Evolutionary conservation across 1,284 basidiomycete genomes (phyloP), one percentile per base, ranked within the genome.

Genomic region (Afroboletus lepidellus): DNA sequence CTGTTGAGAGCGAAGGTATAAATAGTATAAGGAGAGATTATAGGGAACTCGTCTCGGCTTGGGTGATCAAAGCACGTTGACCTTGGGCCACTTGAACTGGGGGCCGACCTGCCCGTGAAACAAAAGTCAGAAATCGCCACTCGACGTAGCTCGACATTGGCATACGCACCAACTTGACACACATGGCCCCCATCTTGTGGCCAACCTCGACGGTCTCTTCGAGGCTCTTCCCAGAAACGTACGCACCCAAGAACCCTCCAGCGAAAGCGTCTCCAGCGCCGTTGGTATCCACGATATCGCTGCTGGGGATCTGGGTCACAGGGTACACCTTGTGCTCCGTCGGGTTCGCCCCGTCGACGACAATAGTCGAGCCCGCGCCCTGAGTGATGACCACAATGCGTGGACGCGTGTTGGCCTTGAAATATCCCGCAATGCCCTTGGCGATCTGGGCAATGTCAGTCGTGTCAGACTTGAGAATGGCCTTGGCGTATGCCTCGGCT

Each of bases 241-340:
- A 79, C 1, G 90, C 95, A 46, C 92, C 97, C 45, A 98, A 71
- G 78, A 98, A 95, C 44, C 93, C 97, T 57, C 97, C 97, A n/a
- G 94, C 94, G 63, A 99, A 99, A 47, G 94, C 94, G 71, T 99
- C 97, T 48, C 97, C 97, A 16, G 97, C 97, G 48, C 93, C 97
- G 74, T 99, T 99, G 52, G 97, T 99, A 73, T 99, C 97, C 55
- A 98, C 87, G 63, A 99, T 95, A 70, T 88, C 69, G 52, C 79
- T 80, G 59, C 78, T 77, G 48, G 72, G 64, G 56, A 98, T 77
- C 46, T 81, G 76, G 52, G 77, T 70, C 41, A 96, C 92, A 27
- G 77, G 63, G 74, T 78, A 89, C 15, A 77, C 71, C 78, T 80
- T 80, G 15, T 77, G 73, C 30, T 5, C 38, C 5, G 15, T n/a